Evolutionary conservation across 306 rosid species (phyloP).

Genomic region (Vicia villosa): DNA sequence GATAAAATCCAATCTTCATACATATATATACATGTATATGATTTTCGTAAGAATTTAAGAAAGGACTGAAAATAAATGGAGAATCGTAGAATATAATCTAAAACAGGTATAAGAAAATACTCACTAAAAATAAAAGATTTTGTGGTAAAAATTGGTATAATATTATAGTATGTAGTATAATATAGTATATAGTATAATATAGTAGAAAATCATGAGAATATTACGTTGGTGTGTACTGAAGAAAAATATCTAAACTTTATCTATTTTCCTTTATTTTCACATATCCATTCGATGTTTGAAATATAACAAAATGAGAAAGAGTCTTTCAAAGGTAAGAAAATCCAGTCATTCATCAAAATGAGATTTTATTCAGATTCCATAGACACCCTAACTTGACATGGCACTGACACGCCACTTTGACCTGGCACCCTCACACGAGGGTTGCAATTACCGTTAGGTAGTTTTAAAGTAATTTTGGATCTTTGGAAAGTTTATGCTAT

Average conservation of each 20-base stretch:
- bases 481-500: too few species aligned
- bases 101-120: conserved; percentile 42
- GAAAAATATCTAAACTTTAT: conserved; percentile 26
- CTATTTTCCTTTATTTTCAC: conserved; percentile 48
- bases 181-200: too few species aligned
- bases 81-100: conserved; percentile 46
- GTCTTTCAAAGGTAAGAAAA: conserved; percentile 42
- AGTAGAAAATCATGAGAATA: too few species aligned
- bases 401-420: too few species aligned
- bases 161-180: too few species aligned
- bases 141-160: conserved; percentile 33
- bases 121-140: conserved; percentile 34
- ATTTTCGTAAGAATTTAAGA: too few species aligned
- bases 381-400: too few species aligned
- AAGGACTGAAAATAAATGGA: too few species aligned
- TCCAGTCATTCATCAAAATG: conserved; percentile 51
- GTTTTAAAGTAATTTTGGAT: too few species aligned
- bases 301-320: not conserved
- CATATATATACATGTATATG: not conserved
- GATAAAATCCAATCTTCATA: not conserved
- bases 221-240: conserved; percentile 24
- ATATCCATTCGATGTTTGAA: conserved; percentile 39
- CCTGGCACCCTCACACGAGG: too few species aligned
- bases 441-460: too few species aligned
- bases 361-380: too few species aligned